Conservation (phyloP, 2,329 filamentous ascomycete genomes). For the Phyllosticta citriasiana region DNA sequence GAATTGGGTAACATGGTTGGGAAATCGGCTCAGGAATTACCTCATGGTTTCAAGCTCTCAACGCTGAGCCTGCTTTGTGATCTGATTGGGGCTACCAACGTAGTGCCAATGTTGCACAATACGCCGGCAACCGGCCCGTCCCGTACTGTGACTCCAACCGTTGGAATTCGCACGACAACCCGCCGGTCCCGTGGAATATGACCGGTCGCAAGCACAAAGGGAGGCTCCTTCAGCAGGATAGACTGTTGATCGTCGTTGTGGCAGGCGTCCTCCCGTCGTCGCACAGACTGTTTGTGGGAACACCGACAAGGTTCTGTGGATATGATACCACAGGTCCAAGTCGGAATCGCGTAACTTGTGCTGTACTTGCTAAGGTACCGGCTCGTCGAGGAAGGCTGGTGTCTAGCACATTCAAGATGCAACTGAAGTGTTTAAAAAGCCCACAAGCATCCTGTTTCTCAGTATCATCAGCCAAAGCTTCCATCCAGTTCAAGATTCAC, state of each 20-base stretch:
- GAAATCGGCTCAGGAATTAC: not conserved
- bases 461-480: not conserved
- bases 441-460: not conserved
- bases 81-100: not conserved
- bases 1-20: not conserved
- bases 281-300: not conserved
- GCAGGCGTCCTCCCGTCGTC: not conserved
- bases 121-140: not conserved
- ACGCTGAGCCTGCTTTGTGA: not conserved
- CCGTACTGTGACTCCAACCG: not conserved
- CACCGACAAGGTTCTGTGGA: too few species aligned
- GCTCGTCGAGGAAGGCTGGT: not conserved
- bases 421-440: not conserved
- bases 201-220: not conserved
- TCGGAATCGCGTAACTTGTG: not conserved
- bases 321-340: too few species aligned
- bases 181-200: not conserved
- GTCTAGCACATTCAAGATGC: not conserved
- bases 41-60: too few species aligned
- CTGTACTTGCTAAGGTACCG: not conserved
- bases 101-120: not conserved
- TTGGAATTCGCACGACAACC: not conserved
- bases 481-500: not conserved
- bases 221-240: not conserved
- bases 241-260: not conserved